Evolutionary conservation across 371 early-diverging fungal species (phyloP), one percentile per base, ranked within the genome.

Genomic region (Mortierella sp.): DNA sequence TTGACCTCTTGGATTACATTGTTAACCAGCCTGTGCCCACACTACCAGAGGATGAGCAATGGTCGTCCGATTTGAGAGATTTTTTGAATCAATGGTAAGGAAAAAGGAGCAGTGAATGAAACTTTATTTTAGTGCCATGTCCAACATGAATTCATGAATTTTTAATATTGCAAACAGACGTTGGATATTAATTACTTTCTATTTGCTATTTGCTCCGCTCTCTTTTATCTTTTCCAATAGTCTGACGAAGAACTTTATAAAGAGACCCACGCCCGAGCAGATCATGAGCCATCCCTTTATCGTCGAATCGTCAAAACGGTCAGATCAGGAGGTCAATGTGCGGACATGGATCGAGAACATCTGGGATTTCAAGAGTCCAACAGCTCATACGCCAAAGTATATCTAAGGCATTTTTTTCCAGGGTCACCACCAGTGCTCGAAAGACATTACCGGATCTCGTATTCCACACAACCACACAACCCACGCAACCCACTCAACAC

Each of bases 1-100:
- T 99, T 83, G 99, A 99, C 85, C 89, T 99, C 46, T 87, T 99
- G 65, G 95, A 97, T 76, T 96, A 95, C 84, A 98, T 99, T 75
- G 96, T 96, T 10, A 93, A 96, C 76, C 96, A 97, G 87, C 97
- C 97, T 1, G 92, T 95, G 16, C 98, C 99, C 10, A 90, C 90
- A 56, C 87, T 98, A 75, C 94, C 96, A 6, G 89, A 89, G 43
- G 89, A 91, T 21, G 90, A 91, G n/a, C 90, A 92, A 58, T 96
- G 92, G 89, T 89, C 94, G 0, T 75, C 76, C 10, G 96, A 96
- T 72, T 95, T 97, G 77, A 92, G 96, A 71, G 93, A 93, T 72
- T 98, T 98, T 87, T 91, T 97, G 49, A 90, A 89, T 43, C 87
- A 89, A 74, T 97, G 97, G 95, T 93, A 92, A 82, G 84, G 88